Evolutionary conservation across 805 yeast genomes (phyloP), one percentile per base, ranked within the genome.

Genomic region (Metschnikowia cubensis): DNA sequence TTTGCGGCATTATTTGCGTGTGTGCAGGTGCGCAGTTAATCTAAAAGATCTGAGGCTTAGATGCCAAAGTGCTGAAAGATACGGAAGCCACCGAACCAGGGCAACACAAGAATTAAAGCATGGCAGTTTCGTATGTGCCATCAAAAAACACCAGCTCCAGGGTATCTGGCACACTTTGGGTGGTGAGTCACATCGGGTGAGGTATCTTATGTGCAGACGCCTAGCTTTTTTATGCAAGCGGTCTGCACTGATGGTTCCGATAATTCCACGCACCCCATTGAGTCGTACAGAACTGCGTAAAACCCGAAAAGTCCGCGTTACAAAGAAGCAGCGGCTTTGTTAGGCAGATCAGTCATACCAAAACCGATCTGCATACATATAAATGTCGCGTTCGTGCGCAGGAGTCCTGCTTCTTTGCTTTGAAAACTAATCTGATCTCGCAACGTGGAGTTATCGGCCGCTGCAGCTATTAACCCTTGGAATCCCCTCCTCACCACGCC

Each of bases 201-300:
- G 20, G 4, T 10, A 0, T 17, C 4, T 34, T 42, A 20, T 42
- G 33, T 29, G 38, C 38, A 25, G 38, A 42, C 31, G 46, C 46
- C 46, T n/a, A 42, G 46, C 39, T 15, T 42, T 42, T 34, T 21
- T 6, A 34, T 21, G 29, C 46, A 35, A n/a, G 22, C 17, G 6
- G 11, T 10, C 22, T 17, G 46, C 40, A 35, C 39, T 35, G 46
- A 43, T 43, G 14, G 22, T 43, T 43, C 40, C 33, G 46, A 43
- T 43, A 43, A 43, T 35, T 17, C 22, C 35, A 22, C 21, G 32
- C 40, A 15, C 22, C 20, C 39, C 3, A 8, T 25, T 41, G 45
- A 10, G 38, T 15, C 6, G n/a, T 31, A 18, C n/a, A 33, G 17
- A n/a, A 20, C 17, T 15, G 32, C 21, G 18, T 11, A 8, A 43